These are phyloP conservation scores for Barnettozyma vustinii DNA, from an alignment of 805 yeast genomes.

Conservation along the genomic window DNA sequence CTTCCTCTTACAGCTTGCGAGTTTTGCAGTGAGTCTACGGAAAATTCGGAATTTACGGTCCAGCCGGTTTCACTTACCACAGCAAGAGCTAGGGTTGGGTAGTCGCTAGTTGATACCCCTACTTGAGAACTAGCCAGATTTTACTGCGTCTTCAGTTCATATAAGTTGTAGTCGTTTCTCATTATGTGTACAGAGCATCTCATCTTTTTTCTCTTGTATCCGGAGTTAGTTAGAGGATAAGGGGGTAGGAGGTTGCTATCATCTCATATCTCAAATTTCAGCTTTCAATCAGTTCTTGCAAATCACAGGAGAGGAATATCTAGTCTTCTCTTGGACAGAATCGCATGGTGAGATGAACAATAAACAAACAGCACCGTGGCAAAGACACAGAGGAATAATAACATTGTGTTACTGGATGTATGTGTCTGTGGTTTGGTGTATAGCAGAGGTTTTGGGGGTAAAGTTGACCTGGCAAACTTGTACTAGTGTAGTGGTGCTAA, in stretches of 20 bases:
- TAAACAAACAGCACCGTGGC: conserved; percentile 14
- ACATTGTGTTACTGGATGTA: neutral
- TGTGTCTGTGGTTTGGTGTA: neutral
- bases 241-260: too few species aligned
- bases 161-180: neutral
- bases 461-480: neutral
- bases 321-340: conserved; percentile 19
- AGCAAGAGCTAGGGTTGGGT: too few species aligned
- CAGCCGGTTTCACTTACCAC: too few species aligned
- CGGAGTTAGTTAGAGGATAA: too few species aligned
- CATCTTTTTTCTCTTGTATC: too few species aligned
- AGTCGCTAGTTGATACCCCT: too few species aligned
- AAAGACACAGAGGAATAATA: conserved; percentile 16
- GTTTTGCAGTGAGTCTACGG: too few species aligned
- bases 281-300: neutral
- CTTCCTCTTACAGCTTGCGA: too few species aligned
- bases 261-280: too few species aligned
- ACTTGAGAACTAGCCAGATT: too few species aligned
- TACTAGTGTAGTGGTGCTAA: neutral
- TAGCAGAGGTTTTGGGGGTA: neutral
- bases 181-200: neutral
- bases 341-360: conserved; percentile 18
- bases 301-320: conserved; percentile 21
- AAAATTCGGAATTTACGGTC: too few species aligned
- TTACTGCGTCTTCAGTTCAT: too few species aligned